Conservation (phyloP, 1,284 basidiomycete genomes). For the Filobasidium uniguttulatum region DNA sequence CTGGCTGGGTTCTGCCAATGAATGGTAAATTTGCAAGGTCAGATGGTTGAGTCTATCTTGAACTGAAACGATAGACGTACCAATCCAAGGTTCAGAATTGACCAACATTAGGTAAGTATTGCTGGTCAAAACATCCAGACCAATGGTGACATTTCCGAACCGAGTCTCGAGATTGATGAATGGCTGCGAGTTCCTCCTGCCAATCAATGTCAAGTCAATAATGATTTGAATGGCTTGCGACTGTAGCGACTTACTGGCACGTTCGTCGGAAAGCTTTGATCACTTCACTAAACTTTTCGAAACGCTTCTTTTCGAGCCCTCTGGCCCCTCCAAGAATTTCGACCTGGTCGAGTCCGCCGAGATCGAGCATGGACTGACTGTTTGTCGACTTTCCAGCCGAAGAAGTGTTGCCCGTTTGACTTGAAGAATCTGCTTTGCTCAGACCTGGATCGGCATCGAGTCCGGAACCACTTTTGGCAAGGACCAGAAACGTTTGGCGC, state of each 20-base stretch:
- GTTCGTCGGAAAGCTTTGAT: slow-evolving; percentile 90
- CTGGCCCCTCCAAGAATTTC: slow-evolving; percentile 37
- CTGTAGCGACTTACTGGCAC: slow-evolving; percentile 50
- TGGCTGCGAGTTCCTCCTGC: slow-evolving; percentile 44
- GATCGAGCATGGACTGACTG: slow-evolving; percentile 3
- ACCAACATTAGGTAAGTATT: slow-evolving; percentile 82
- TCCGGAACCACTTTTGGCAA: slow-evolving; percentile 46
- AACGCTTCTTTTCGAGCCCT: slow-evolving; percentile 61
- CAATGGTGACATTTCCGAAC: slow-evolving; percentile 60
- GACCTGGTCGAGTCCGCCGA: slow-evolving; percentile 23
- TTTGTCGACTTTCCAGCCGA: too few species aligned
- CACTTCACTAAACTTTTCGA: slow-evolving; percentile 89
- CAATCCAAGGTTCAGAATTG: slow-evolving; percentile 71
- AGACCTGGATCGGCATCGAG: slow-evolving; percentile 27
- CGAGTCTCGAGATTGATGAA: slow-evolving; percentile 67
- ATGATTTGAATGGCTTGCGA: neutral
- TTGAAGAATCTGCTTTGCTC: too few species aligned
- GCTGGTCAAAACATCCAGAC: slow-evolving; percentile 84
- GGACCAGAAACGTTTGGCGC: slow-evolving; percentile 91
- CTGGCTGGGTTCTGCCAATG: slow-evolving; percentile 36
- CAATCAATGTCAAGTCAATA: slow-evolving; percentile 2
- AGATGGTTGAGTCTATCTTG: neutral
- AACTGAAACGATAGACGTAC: slow-evolving; percentile 39
- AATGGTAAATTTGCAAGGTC: neutral
- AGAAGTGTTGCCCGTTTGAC: too few species aligned